Evolutionary conservation across 805 yeast species (phyloP), one percentile per base, ranked within the genome.

Genomic region (Candida mattraensis): DNA sequence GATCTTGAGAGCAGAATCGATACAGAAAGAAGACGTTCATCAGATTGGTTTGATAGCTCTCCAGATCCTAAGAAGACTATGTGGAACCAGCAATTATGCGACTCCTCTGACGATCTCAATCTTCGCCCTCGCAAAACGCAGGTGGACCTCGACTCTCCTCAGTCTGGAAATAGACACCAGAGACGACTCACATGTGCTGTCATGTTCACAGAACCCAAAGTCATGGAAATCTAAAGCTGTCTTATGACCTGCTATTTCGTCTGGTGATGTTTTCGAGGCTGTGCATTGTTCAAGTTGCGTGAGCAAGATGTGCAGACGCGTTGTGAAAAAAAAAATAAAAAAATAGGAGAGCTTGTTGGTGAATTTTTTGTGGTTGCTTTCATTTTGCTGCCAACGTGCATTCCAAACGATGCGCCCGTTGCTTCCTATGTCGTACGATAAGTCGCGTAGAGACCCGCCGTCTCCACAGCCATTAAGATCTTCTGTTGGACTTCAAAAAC

Each of bases 361-460:
- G 23, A 20, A 20, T 11, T 20, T 20, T 8, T 8, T 20, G 8
- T 20, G 23, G 10, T 20, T 20, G 23, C 23, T 20, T 20, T 20
- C n/a, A n/a, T n/a, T n/a, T n/a, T n/a, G n/a, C n/a, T n/a, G n/a
- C n/a, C n/a, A n/a, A n/a, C n/a, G n/a, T n/a, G n/a, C n/a, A n/a
- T n/a, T n/a, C n/a, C n/a, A n/a, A n/a, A n/a, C 30, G n/a, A 39
- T 40, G 43, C 40, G 47, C 23, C 54, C 56, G 6, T 40, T 74
- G 17, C 58, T 72, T n/a, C 79, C 80, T 5, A 67, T 73, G 58
- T 74, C 78, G 4, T 74, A 59, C 44, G 67, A 63, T 39, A 54
- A 64, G 2, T 63, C 73, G 2, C 47, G 64, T n/a, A n/a, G n/a
- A n/a, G n/a, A n/a, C n/a, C 60, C 63, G 19, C 24, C 11, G 20